phyloP scores from a whole-genome alignment of 2,329 filamentous ascomycete genomes.

The Coccinonectria pachysandricola region DNA sequence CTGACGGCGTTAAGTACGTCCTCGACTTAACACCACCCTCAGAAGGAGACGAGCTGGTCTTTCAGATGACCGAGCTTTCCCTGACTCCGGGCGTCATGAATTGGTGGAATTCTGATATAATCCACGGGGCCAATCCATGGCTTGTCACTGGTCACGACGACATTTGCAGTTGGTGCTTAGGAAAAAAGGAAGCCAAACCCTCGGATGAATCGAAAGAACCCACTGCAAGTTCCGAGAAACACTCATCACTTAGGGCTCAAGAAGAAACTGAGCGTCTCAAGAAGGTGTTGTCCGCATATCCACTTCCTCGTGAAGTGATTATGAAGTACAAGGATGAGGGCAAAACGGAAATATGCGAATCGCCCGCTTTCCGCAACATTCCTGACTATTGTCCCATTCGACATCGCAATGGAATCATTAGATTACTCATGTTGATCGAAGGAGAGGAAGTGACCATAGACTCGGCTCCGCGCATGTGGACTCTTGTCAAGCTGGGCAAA shows the following conservation, averaged over 20 bases:
- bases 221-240: not conserved
- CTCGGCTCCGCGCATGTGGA: slow-evolving; percentile 57
- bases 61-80: slow-evolving; percentile 47
- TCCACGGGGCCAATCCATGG: slow-evolving; percentile 22
- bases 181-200: too few relatives aligned
- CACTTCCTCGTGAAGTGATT: slow-evolving; percentile 5
- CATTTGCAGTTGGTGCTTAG: too few relatives aligned
- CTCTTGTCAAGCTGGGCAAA: slow-evolving; percentile 51
- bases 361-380: slow-evolving; percentile 26
- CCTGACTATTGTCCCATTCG: slow-evolving; percentile 54
- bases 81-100: slow-evolving; percentile 43
- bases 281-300: not conserved
- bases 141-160: slow-evolving; percentile 33
- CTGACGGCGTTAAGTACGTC: slow-evolving; percentile 42
- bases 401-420: slow-evolving; percentile 53
- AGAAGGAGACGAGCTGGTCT: slow-evolving; percentile 53
- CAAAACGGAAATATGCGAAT: slow-evolving; percentile 11
- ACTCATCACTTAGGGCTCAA: not conserved
- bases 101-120: slow-evolving; percentile 37
- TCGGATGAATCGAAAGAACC: slow-evolving; percentile 15
- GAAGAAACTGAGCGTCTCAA: not conserved
- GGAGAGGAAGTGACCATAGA: slow-evolving; percentile 45
- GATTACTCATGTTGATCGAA: slow-evolving; percentile 49
- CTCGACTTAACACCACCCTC: slow-evolving; percentile 53
- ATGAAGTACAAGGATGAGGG: slow-evolving; percentile 14